Percentiles rank a stretch among this genome's conserved stretches.
Evolutionary conservation across 140 eudicot species (phyloP).

Genomic region (Erigeron philadelphicus): DNA sequence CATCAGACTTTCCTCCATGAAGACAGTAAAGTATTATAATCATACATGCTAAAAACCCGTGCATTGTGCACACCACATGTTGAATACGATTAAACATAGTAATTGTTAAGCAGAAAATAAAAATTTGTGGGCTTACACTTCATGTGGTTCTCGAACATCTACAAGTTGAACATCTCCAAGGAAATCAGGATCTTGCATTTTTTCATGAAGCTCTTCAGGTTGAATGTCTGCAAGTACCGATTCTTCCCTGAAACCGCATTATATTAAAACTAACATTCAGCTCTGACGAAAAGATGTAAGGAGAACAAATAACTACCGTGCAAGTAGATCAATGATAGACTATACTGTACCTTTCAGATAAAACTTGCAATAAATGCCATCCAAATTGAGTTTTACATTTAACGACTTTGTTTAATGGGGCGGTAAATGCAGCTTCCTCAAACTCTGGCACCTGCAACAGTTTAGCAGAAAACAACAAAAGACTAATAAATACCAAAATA

Average conservation of each 20-base stretch:
- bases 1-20: neutral
- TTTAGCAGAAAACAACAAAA: slow-evolving; percentile 13
- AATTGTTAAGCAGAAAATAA: neutral
- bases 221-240: slow-evolving; percentile 60
- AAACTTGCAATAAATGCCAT: slow-evolving; percentile 91
- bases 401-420: slow-evolving; percentile 68
- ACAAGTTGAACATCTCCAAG: slow-evolving; percentile 65
- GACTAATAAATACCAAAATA: neutral
- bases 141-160: slow-evolving; percentile 94
- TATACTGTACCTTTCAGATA: slow-evolving; percentile 68
- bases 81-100: neutral
- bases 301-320: neutral
- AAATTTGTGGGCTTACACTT: slow-evolving; percentile 59
- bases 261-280: slow-evolving; percentile 9
- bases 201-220: slow-evolving; percentile 71
- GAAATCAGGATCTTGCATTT: slow-evolving; percentile 80
- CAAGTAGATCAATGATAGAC: neutral
- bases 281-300: slow-evolving; percentile 10
- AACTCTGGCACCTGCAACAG: slow-evolving; percentile 79
- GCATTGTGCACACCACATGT: neutral
- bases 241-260: slow-evolving; percentile 60
- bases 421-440: slow-evolving; percentile 95
- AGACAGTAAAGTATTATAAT: neutral
- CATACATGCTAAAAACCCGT: neutral
- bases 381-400: slow-evolving; percentile 92